Evolutionary conservation across 805 yeast species (phyloP).

Genomic region (Zygosaccharomyces siamensis): DNA sequence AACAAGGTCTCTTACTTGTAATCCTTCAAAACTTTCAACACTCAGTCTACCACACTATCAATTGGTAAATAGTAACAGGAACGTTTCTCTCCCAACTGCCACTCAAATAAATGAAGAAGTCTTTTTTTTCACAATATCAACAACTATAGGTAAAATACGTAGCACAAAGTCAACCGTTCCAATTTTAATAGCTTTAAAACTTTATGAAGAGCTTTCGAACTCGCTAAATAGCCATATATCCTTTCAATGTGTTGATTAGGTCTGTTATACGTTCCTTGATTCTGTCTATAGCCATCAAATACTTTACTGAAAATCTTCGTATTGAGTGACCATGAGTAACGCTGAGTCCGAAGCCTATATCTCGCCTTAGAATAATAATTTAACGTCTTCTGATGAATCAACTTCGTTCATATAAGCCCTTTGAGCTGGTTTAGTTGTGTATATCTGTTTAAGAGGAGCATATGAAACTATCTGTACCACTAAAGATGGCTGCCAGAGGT

Average conservation of each 20-base stretch:
- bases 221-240: neutral
- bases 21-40: no score
- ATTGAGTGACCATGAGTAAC: neutral
- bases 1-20: neutral
- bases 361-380: neutral
- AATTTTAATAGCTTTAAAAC: neutral
- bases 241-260: neutral
- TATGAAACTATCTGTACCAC: constrained; percentile 18
- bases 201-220: neutral
- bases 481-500: constrained; percentile 25
- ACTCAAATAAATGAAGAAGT: neutral
- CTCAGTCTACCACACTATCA: neutral
- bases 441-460: neutral
- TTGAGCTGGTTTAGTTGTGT: neutral
- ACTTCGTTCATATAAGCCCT: neutral
- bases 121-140: no score
- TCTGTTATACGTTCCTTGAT: neutral
- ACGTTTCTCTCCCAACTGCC: neutral
- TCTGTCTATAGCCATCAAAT: neutral
- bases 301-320: neutral
- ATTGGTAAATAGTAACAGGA: neutral
- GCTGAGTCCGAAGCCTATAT: neutral
- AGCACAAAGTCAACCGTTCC: neutral
- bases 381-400: neutral
- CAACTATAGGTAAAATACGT: no score